Percentiles rank a stretch among this genome's conserved stretches.
Conservation (phyloP, 495 filamentous ascomycete species). For the Clavariopsis aquatica region DNA sequence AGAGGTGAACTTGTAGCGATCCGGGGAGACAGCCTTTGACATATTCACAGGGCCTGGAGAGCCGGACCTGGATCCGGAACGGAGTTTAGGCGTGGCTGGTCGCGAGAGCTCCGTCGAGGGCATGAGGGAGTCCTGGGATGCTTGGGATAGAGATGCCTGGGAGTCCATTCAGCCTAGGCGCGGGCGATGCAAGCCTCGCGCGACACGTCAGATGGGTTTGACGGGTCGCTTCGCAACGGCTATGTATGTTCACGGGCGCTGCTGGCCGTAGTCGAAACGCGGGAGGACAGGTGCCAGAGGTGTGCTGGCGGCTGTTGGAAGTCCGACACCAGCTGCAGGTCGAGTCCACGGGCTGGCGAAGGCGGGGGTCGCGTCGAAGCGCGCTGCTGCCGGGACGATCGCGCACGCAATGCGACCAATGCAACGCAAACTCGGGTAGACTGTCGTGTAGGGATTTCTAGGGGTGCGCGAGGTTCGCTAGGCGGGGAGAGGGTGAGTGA, state of each 20-base stretch:
- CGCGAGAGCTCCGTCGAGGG: constrained; percentile 33
- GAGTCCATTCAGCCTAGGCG: constrained; percentile 35
- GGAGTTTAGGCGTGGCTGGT: constrained; percentile 24
- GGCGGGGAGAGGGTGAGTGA: neutral
- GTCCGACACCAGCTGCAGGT: constrained; percentile 23
- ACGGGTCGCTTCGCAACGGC: constrained; percentile 8
- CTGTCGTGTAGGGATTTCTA: constrained; percentile 1
- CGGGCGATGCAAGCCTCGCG: constrained; percentile 28
- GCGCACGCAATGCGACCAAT: constrained; percentile 29
- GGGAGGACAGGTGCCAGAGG: neutral
- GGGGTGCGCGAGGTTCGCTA: neutral
- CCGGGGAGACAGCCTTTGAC: constrained; percentile 26
- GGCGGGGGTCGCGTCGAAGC: constrained; percentile 28
- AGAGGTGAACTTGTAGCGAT: constrained; percentile 36
- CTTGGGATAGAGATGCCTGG: constrained; percentile 34
- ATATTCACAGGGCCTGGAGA: constrained; percentile 21
- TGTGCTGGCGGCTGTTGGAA: constrained; percentile 3
- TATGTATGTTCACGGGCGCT: constrained; percentile 9
- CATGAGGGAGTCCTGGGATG: constrained; percentile 32
- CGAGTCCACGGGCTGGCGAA: constrained; percentile 19
- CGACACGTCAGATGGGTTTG: constrained; percentile 37
- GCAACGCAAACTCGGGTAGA: constrained; percentile 12
- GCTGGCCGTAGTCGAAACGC: neutral
- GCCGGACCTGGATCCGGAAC: constrained; percentile 15
- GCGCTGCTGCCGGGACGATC: constrained; percentile 21